Percentiles rank a stretch among this genome's conserved stretches.
Evolutionary conservation across 2,329 filamentous ascomycete genomes (phyloP).

Genomic region (Aspergillus versicolor): DNA sequence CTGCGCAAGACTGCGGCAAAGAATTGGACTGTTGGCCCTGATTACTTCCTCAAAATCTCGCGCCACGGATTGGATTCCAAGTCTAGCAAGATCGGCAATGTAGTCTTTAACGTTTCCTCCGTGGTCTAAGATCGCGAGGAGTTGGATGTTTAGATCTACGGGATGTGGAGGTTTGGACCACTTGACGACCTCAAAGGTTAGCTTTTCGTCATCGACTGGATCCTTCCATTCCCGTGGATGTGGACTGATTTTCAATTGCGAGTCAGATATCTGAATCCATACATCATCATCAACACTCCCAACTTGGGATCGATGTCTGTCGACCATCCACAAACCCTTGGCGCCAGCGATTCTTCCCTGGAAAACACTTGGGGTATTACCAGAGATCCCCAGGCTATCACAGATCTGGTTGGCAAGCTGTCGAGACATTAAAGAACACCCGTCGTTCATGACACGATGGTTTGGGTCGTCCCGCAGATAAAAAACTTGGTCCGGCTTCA

Average conservation of each 20-base stretch:
- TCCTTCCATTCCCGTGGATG: constrained; percentile 38
- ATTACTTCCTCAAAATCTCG: constrained; percentile 38
- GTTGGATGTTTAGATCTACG: constrained; percentile 53
- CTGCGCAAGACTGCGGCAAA: constrained; percentile 39
- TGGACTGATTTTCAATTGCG: constrained; percentile 57
- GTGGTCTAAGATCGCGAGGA: constrained; percentile 56
- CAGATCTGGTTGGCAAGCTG: constrained; percentile 50
- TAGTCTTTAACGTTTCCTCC: constrained; percentile 46
- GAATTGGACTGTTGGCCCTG: constrained; percentile 29
- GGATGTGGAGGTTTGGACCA: constrained; percentile 46
- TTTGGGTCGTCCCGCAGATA: constrained; percentile 29
- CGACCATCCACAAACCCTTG: constrained; percentile 63
- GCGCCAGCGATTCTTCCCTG: constrained; percentile 60
- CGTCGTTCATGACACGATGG: constrained; percentile 47
- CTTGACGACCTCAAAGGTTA: constrained; percentile 58
- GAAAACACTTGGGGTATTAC: constrained; percentile 50
- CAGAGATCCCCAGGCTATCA: constrained; percentile 40
- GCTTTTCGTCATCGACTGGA: constrained; percentile 41
- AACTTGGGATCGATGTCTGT: constrained; percentile 34
- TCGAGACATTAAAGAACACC: constrained; percentile 57
- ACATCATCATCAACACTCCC: constrained; percentile 27
- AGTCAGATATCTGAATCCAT: constrained; percentile 58
- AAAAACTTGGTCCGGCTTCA: constrained; percentile 40
- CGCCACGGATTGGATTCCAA: constrained; percentile 37
- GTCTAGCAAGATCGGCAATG: constrained; percentile 45